Evolutionary conservation across 495 filamentous ascomycete genomes (phyloP).

Genomic region (Pyronema domesticum): DNA sequence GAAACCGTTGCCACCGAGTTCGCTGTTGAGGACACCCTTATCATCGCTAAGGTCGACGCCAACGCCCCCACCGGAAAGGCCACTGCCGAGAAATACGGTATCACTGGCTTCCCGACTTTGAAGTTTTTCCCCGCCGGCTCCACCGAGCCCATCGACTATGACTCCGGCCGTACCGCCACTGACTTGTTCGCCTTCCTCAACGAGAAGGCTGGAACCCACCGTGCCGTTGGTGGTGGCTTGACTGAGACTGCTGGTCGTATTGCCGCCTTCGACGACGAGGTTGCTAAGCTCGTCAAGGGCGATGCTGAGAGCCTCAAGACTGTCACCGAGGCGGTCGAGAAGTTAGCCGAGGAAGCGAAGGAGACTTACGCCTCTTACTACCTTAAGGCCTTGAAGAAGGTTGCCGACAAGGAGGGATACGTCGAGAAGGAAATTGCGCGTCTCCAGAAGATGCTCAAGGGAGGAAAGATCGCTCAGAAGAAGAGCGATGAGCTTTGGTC

Average conservation of each 20-base stretch:
- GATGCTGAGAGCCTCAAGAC: conserved; percentile 35
- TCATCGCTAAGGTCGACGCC: conserved; percentile 89
- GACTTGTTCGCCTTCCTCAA: conserved; percentile 73
- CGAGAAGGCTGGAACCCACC: conserved; percentile 74
- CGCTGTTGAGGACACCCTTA: conserved; percentile 50
- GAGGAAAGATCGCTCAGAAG: conserved; percentile 66
- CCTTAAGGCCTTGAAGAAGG: conserved; percentile 71
- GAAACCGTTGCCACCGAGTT: conserved; percentile 76
- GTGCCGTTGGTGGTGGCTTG: conserved; percentile 62
- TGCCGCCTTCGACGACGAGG: conserved; percentile 52
- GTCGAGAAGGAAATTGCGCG: conserved; percentile 72
- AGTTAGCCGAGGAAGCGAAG: conserved; percentile 47
- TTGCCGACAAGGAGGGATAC: conserved; percentile 55
- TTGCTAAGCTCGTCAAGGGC: conserved; percentile 46
- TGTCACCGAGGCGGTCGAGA: conserved; percentile 46
- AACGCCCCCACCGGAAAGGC: conserved; percentile 40
- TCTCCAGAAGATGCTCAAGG: conserved; percentile 59
- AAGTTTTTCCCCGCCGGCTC: conserved; percentile 92
- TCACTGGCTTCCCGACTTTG: conserved; percentile 84
- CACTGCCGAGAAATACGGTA: conserved; percentile 55
- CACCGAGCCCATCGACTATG: conserved; percentile 52
- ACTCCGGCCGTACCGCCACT: conserved; percentile 57
- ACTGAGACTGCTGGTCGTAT: conserved; percentile 69
- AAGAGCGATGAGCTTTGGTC: conserved; percentile 77
- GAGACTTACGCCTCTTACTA: conserved; percentile 91